Evolutionary conservation across 2,329 filamentous ascomycete genomes (phyloP), one percentile per base, ranked within the genome.

Genomic region (Verticillium nonalfalfae): DNA sequence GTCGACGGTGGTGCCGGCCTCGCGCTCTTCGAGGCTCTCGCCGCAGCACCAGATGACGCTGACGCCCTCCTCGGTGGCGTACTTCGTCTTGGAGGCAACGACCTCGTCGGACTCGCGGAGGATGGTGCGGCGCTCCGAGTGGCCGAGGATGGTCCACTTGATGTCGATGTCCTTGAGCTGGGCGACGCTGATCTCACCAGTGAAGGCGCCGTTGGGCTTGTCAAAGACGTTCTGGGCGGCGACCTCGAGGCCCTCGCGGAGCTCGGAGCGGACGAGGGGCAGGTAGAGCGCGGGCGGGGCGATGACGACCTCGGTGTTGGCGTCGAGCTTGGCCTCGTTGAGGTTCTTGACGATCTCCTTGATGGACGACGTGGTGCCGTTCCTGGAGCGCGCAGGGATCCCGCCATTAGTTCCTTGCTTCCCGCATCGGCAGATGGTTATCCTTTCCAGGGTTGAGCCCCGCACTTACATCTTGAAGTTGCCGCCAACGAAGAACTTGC

Each of bases 201-300:
- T 99, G 84, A 90, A 98, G 71, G 95, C 95, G 70, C 95, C 95
- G 78, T 95, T 93, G 76, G 93, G 92, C 86, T 94, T 94, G 84
- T 98, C 91, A 79, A 87, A 98, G 78, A 98, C 92, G 80, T 99
- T 99, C 82, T 99, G 95, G 62, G 95, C 89, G 62, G 94, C 90
- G 66, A 99, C 90, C 73, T 91, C 90, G 74, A 99, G 83, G 67
- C 88, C 87, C 70, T 85, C 73, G 75, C 88, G 86, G 71, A 94
- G 85, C 73, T 88, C 83, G 75, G 95, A 88, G 71, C 91, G 91
- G 73, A 93, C 87, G 67, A 93, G 87, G 73, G 91, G 85, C 70
- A 99, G 91, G 84, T 97, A 98, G 74, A 98, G 85, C 62, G 91
- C 79, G 57, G 95, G 92, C 66, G 95, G 95, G 66, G 95, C 87